These are phyloP conservation scores for Trichoderma sp. DNA, from an alignment of 2,329 filamentous ascomycete species.

Conservation along the genomic window DNA sequence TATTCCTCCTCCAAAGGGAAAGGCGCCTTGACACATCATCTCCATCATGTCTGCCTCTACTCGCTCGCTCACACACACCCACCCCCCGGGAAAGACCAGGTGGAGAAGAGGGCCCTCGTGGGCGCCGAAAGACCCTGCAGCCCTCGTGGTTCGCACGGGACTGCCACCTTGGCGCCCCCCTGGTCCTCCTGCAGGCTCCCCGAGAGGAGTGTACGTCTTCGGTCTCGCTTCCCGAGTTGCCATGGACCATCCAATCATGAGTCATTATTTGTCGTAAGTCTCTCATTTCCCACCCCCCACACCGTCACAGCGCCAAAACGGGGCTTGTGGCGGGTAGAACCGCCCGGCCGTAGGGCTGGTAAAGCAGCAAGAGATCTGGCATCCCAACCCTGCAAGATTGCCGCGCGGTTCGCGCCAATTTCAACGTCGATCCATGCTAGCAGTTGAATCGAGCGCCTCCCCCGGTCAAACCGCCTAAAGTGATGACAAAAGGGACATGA, in stretches of 20 bases:
- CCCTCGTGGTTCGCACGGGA: constrained; percentile 33
- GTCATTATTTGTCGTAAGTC: constrained; percentile 52
- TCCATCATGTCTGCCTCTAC: constrained; percentile 13
- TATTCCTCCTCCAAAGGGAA: constrained; percentile 39
- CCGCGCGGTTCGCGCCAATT: constrained; percentile 38
- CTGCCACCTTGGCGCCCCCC: constrained; percentile 32
- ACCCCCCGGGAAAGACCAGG: not conserved
- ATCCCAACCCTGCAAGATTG: constrained; percentile 44
- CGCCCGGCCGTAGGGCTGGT: constrained; percentile 34
- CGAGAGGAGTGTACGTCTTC: constrained; percentile 52
- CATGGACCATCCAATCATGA: constrained; percentile 55
- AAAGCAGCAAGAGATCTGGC: constrained; percentile 49
- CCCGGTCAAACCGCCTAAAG: not conserved
- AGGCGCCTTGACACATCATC: constrained; percentile 35
- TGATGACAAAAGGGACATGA: not conserved
- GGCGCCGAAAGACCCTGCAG: constrained; percentile 31
- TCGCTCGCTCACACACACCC: constrained; percentile 5
- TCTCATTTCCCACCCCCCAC: constrained; percentile 37
- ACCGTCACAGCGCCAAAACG: constrained; percentile 35
- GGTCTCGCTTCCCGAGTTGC: constrained; percentile 39
- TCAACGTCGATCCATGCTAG: constrained; percentile 37
- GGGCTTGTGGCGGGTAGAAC: constrained; percentile 35
- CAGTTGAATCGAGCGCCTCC: constrained; percentile 2
- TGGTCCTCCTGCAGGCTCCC: constrained; percentile 35
- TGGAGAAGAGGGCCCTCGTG: constrained; percentile 14